A percentile compares a stretch with the other conserved stretches of the same genome.
phyloP scores from a whole-genome alignment of 1,284 basidiomycete species.

The Naganishia cerealis region DNA sequence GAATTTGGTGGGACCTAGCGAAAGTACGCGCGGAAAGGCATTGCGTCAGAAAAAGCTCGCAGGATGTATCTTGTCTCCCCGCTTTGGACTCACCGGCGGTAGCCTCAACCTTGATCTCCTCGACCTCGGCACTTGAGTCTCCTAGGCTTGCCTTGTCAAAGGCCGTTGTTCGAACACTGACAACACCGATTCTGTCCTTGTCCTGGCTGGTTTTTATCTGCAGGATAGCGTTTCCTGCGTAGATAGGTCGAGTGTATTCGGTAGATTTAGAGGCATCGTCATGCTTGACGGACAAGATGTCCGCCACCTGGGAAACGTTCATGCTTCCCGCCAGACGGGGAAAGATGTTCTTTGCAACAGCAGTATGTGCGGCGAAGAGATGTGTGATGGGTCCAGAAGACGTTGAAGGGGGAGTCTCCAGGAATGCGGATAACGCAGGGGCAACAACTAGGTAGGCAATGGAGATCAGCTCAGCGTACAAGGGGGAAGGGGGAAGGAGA shows the following conservation, averaged over 20 bases:
- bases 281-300: slow-evolving; percentile 82
- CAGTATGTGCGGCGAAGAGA: slow-evolving; percentile 77
- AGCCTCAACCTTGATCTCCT: slow-evolving; percentile 68
- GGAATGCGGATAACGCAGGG: slow-evolving; percentile 58
- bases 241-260: slow-evolving; percentile 85
- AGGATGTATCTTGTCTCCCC: neutral
- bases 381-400: slow-evolving; percentile 64
- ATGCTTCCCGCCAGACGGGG: slow-evolving; percentile 87
- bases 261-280: slow-evolving; percentile 59
- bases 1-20: slow-evolving; percentile 64
- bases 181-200: slow-evolving; percentile 74
- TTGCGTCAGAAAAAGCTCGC: neutral
- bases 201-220: slow-evolving; percentile 77
- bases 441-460: slow-evolving; percentile 53
- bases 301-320: slow-evolving; percentile 79
- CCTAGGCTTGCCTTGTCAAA: slow-evolving; percentile 70
- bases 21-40: neutral
- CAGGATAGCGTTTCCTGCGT: slow-evolving; percentile 95
- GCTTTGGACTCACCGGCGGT: slow-evolving; percentile 58
- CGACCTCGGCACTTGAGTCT: slow-evolving; percentile 61
- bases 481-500: slow-evolving; percentile 33
- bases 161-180: slow-evolving; percentile 93
- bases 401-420: slow-evolving; percentile 53
- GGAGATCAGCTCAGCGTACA: neutral
- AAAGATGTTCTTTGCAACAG: slow-evolving; percentile 70